These are phyloP conservation scores for Fusarium marasasianum DNA, from an alignment of 2,329 filamentous ascomycete species.

Conservation along the genomic window DNA sequence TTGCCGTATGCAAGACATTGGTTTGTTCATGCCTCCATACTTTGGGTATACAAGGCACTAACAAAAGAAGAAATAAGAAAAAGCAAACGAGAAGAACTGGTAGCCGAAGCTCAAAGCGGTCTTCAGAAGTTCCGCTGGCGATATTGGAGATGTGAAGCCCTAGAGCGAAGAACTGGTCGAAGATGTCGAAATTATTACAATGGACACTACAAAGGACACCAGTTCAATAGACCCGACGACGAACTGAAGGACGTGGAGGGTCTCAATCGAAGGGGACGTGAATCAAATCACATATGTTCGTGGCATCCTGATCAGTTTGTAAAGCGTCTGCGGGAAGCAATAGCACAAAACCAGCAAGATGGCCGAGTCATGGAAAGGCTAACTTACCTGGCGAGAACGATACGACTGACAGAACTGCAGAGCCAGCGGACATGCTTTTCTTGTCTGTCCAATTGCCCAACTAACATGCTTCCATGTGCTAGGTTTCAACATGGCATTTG, in stretches of 20 bases:
- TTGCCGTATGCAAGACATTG: neutral
- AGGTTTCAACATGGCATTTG: conserved; percentile 12
- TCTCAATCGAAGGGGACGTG: neutral
- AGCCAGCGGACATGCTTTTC: conserved; percentile 16
- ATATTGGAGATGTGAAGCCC: conserved; percentile 22
- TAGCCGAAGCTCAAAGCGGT: neutral
- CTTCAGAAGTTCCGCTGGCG: neutral
- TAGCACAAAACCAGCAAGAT: neutral
- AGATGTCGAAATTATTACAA: conserved; percentile 12
- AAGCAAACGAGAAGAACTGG: fast-evolving
- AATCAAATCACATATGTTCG: neutral
- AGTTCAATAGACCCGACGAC: neutral
- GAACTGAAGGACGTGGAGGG: neutral
- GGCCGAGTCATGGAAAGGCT: neutral
- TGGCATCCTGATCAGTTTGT: conserved; percentile 6
- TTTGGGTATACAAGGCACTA: fast-evolving
- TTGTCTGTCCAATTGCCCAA: conserved; percentile 6
- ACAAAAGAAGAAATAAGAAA: neutral
- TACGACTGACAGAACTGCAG: neutral
- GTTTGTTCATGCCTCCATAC: neutral
- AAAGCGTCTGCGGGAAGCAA: neutral
- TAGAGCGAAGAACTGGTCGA: neutral
- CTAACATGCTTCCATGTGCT: conserved; percentile 20
- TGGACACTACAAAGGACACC: conserved; percentile 6
- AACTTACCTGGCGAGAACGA: neutral